Conservation (phyloP, 805 yeast genomes). For the Barnettozyma wickerhamii region DNA sequence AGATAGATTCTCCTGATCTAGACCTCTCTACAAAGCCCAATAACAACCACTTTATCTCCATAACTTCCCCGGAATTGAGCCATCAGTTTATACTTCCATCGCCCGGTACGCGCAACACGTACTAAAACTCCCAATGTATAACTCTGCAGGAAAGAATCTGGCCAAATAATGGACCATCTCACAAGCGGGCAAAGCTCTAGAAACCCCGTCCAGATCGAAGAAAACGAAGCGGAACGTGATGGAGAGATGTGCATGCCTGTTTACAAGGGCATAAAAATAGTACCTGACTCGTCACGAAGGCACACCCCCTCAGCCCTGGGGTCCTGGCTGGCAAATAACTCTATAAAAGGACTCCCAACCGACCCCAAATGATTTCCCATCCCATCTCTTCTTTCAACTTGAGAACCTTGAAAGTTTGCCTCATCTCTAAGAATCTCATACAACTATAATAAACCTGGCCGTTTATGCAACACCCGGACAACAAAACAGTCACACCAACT, state of each 20-base stretch:
- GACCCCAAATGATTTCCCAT: neutral
- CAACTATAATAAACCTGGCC: no score
- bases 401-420: no score
- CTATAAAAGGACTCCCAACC: no score
- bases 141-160: neutral
- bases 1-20: neutral
- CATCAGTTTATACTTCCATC: neutral
- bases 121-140: neutral
- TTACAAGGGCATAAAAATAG: neutral
- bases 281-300: no score
- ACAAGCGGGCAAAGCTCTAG: neutral
- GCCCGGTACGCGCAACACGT: neutral
- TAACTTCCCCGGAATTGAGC: neutral
- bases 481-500: neutral
- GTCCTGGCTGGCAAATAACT: no score
- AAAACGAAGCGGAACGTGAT: neutral
- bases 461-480: slow-evolving; percentile 1
- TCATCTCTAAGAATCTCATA: no score
- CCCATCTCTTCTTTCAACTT: no score
- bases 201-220: neutral
- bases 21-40: neutral
- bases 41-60: neutral
- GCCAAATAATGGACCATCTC: neutral
- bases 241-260: neutral
- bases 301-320: no score